Evolutionary conservation across 2,329 filamentous ascomycete genomes (phyloP), one percentile per base, ranked within the genome.

Genomic region (Colletotrichum navitas): DNA sequence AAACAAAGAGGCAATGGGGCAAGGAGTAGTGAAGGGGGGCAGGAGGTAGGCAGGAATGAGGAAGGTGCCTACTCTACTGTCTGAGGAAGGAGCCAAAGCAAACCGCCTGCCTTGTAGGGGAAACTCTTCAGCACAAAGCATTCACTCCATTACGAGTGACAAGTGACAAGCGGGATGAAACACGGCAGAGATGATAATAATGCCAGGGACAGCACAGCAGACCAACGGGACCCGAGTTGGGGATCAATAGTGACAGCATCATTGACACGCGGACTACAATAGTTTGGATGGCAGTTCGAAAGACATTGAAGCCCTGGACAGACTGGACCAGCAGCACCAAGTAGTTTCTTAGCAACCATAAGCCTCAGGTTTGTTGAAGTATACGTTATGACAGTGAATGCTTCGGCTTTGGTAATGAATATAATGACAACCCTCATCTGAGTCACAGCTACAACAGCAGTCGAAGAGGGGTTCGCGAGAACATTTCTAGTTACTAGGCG

Each of bases 161-260:
- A 11, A 1, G 4, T 11, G 5, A 26, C 5, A 21, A 1, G 5
- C 18, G 0, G 10, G 6, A 26, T 24, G 3, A 6, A 39, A 14
- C 34, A 34, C 7, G 21, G 32, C 49, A 21, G 54, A 24, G 21
- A n/a, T 2, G 5, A 55, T 8, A 1, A 14, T 2, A 39, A 12
- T 14, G 34, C 14, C 21, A 8, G 34, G 26, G n/a, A 4, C 34
- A 26, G 21, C 32, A 56, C 21, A n/a, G 32, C 21, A 21, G 32
- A 14, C 18, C 18, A n/a, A 5, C 11, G 5, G 36, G 34, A 56
- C 21, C 14, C 2, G 7, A 8, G 12, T n/a, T 34, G 21, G 34
- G n/a, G 6, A n/a, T 14, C 21, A 24, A 10, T 4, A 34, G n/a
- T 16, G 34, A 16, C 14, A 41, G 36, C n/a, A 24, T 6, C 6